phyloP scores from a whole-genome alignment of 345 rosid species.

The Streptanthus diversifolius region DNA sequence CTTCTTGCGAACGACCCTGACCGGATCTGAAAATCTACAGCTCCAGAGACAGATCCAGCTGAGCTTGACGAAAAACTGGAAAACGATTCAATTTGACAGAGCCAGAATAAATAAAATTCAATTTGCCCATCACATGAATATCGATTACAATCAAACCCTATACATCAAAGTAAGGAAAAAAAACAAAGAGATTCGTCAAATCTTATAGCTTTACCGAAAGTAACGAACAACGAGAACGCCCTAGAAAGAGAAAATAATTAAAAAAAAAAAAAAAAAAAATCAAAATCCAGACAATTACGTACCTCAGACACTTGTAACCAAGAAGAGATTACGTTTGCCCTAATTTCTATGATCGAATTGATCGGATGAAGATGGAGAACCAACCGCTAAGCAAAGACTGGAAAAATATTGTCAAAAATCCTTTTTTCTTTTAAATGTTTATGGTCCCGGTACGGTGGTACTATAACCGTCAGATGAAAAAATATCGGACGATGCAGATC shows the following conservation, averaged over 20 bases:
- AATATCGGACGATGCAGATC: neutral
- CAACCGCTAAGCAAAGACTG: slow-evolving; percentile 6
- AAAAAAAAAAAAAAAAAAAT: neutral
- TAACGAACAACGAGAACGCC: slow-evolving; percentile 16
- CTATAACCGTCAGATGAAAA: slow-evolving; percentile 23
- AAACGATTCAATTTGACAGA: neutral
- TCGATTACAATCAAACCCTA: neutral
- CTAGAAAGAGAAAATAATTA: neutral
- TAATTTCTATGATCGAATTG: slow-evolving; percentile 23
- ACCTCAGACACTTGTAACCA: slow-evolving; percentile 17
- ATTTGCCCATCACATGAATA: neutral
- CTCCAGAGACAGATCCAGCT: slow-evolving; percentile 20
- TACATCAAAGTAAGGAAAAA: neutral
- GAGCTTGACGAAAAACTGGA: neutral
- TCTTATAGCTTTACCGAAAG: slow-evolving; percentile 1
- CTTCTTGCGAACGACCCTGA: slow-evolving; percentile 5
- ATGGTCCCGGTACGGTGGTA: neutral
- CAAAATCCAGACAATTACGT: neutral
- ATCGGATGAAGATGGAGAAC: slow-evolving; percentile 14
- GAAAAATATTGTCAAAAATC: neutral
- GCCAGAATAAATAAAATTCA: neutral
- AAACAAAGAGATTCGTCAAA: neutral
- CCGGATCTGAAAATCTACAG: slow-evolving; percentile 22
- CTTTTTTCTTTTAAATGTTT: neutral
- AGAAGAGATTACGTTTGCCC: slow-evolving; percentile 19